These are phyloP conservation scores for Botrytis squamosa DNA, from an alignment of 2,329 filamentous ascomycete species.

Conservation along the genomic window DNA sequence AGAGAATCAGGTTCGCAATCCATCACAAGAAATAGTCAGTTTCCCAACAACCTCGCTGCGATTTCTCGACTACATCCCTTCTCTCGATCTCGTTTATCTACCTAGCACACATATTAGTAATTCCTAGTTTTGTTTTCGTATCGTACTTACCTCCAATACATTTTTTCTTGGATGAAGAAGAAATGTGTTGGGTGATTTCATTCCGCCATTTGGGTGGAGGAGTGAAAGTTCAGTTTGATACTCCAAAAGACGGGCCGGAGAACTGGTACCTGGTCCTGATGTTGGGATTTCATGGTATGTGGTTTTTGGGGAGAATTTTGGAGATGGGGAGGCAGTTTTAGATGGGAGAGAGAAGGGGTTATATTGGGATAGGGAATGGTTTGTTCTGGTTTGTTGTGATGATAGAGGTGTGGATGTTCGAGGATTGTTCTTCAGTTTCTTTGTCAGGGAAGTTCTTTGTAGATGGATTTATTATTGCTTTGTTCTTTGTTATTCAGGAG, in stretches of 20 bases:
- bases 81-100: neutral
- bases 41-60: neutral
- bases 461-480: rapidly evolving
- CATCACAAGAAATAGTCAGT: neutral
- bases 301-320: neutral
- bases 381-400: neutral
- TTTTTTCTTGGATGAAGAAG: too few species aligned
- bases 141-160: neutral
- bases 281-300: neutral
- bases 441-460: neutral
- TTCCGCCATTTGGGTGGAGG: neutral
- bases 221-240: neutral
- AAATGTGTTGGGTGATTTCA: neutral
- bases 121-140: neutral
- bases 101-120: neutral
- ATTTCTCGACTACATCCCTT: neutral
- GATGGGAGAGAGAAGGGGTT: neutral
- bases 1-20: conserved; percentile 6
- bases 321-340: neutral
- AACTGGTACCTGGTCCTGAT: neutral
- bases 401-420: neutral
- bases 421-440: neutral
- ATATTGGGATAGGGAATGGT: too few species aligned
- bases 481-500: too few species aligned
- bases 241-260: neutral